Evolutionary conservation across 2,329 filamentous ascomycete species (phyloP).

Genomic region (Penicillium brevicompactum): DNA sequence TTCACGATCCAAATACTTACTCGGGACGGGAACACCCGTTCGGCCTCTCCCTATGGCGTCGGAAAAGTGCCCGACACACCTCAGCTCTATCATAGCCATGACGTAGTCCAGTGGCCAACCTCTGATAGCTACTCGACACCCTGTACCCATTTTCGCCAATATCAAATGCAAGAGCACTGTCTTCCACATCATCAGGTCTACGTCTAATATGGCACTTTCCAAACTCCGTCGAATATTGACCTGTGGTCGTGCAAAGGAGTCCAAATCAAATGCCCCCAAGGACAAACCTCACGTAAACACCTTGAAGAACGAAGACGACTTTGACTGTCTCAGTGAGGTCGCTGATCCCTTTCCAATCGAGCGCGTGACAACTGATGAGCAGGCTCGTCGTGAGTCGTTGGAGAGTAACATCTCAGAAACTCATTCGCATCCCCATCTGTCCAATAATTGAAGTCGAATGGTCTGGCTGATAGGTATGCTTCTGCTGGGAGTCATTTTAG

Average conservation of each 20-base stretch:
- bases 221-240: background rate
- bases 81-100: background rate
- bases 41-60: background rate
- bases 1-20: too few relatives aligned
- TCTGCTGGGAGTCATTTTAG: too few relatives aligned
- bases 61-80: background rate
- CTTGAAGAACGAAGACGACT: background rate
- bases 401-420: background rate
- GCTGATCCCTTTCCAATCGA: conserved; percentile 1
- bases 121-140: too few relatives aligned
- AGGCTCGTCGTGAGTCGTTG: background rate
- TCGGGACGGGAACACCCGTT: too few relatives aligned
- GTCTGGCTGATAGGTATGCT: background rate
- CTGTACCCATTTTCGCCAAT: too few relatives aligned
- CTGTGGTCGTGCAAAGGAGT: background rate
- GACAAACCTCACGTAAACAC: background rate
- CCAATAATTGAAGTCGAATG: conserved; percentile 1
- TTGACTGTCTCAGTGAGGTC: background rate
- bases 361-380: background rate
- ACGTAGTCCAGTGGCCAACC: conserved; percentile 5
- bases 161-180: too few relatives aligned
- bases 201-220: background rate
- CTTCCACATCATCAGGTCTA: background rate
- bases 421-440: background rate
- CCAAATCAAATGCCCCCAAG: background rate